Base-by-base conservation (phyloP, 495 filamentous ascomycete species). In the Staphylotrichum longicolle region DNA sequence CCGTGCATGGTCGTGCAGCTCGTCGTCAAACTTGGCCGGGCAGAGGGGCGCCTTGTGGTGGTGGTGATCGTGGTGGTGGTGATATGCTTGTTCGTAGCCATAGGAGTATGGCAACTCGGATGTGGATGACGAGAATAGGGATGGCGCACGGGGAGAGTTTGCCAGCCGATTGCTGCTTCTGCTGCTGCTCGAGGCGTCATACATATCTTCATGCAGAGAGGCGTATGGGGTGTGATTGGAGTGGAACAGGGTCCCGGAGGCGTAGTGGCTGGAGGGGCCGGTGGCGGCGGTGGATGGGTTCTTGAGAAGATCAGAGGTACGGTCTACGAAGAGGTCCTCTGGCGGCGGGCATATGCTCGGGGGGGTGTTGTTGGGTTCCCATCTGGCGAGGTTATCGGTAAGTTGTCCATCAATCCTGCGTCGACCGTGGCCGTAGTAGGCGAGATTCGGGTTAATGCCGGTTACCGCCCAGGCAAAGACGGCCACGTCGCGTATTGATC, bases 391-490 rank as follows among this genome's bases (percentile, higher is more conserved):
- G 3, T 81, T 82, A 51, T 80, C 79, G 1, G 77, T 75, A 0
- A 87, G 87, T 54, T 82, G 78, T 27, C 83, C 76, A 59, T 86
- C 82, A 34, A 85, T 84, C 8, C 72, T 74, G 3, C 87, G 85
- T 30, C 77, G 78, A n/a, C 89, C 88, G 14, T 75, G 78, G 54
- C 82, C 78, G 62, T 85, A 89, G 35, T 83, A 77, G 9, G 87
- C 86, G 35, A 93, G 68, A 12, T 83, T 86, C 3, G 88, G 88
- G 70, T 95, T 95, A 74, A 93, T 95, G 14, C 90, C 89, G 3
- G 86, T 83, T 33, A 94, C 74, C 5, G 86, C 85, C 90, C 88
- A 93, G 12, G 90, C 89, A 67, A 93, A 93, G 37, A 91, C 87
- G 15, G 89, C 91, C 35, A 91, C 87, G 48, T 95, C 90, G 39